These are phyloP conservation scores for Citrus maxima DNA, from an alignment of 345 rosid genomes.

Conservation along the genomic window DNA sequence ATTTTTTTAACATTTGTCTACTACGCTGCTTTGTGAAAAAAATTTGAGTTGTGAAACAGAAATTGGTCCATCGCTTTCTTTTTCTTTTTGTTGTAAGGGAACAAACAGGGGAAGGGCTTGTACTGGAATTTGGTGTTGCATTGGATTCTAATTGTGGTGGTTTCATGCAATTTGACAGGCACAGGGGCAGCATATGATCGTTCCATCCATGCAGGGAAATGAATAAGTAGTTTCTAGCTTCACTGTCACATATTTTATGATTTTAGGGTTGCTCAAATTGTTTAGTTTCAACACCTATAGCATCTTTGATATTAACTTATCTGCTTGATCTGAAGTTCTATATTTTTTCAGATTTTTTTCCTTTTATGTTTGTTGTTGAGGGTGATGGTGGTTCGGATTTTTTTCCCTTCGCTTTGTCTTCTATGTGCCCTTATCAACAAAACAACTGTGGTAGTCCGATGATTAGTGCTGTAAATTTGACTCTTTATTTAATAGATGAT, in stretches of 20 bases:
- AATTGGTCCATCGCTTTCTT: background rate
- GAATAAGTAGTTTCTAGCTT: conserved; percentile 25
- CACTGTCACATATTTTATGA: conserved; percentile 7
- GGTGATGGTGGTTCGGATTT: too few relatives aligned
- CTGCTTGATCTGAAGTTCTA: conserved; percentile 15
- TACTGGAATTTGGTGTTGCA: background rate
- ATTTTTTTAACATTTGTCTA: background rate
- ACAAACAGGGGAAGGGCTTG: background rate
- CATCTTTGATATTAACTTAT: conserved; percentile 14
- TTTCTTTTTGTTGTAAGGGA: background rate
- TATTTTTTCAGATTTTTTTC: conserved; percentile 4
- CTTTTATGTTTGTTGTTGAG: background rate
- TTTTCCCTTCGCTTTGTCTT: too few relatives aligned
- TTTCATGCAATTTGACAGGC: conserved; percentile 31
- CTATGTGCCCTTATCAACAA: background rate
- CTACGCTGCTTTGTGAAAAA: background rate
- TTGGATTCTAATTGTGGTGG: background rate
- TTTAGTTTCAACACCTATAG: conserved; percentile 23
- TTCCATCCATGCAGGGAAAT: conserved; percentile 48
- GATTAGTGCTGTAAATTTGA: conserved; percentile 31
- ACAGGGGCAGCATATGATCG: conserved; percentile 48
- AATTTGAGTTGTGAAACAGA: background rate
- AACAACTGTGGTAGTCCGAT: conserved; percentile 4
- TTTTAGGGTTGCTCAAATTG: conserved; percentile 21
- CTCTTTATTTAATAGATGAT: background rate